A percentile compares a stretch with the other conserved stretches of the same genome.
Conservation (phyloP, 768 basidiomycete species). For the Sarcodon sp. region DNA sequence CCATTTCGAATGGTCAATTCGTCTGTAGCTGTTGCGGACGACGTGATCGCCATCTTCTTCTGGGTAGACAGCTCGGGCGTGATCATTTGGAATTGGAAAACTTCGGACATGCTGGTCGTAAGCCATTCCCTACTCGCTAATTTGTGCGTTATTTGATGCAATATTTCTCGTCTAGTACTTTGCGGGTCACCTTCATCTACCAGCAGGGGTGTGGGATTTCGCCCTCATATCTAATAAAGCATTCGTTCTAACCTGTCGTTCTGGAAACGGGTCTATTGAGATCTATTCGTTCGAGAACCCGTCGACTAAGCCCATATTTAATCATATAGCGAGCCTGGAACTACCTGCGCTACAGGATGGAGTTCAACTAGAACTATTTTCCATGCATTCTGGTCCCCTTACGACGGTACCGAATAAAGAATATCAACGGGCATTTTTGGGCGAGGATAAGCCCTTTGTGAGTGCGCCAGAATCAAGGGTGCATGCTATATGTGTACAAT, state of each 20-base stretch:
- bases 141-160: neutral
- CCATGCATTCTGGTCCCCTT: conserved; percentile 16
- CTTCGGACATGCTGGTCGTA: conserved; percentile 28
- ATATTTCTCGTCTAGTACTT: conserved; percentile 15
- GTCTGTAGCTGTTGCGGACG: conserved; percentile 39
- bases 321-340: conserved; percentile 12
- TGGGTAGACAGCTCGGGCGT: conserved; percentile 21
- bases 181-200: conserved; percentile 10
- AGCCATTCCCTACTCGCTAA: conserved; percentile 9
- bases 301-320: neutral
- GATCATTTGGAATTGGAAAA: conserved; percentile 42
- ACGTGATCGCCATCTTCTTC: conserved; percentile 37
- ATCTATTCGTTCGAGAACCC: conserved; percentile 25
- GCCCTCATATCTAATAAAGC: conserved; percentile 31
- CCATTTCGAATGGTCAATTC: conserved; percentile 15
- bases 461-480: conserved; percentile 11
- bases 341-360: conserved; percentile 10
- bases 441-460: conserved; percentile 9
- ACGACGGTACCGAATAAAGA: conserved; percentile 2
- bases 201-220: conserved; percentile 25
- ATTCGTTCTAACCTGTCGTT: conserved; percentile 25
- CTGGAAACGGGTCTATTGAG: conserved; percentile 23
- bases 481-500: conserved; percentile 15
- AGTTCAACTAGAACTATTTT: conserved; percentile 7
- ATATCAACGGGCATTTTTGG: neutral